Conservation (phyloP, 805 yeast species). For the Suhomyces pyralidae region DNA sequence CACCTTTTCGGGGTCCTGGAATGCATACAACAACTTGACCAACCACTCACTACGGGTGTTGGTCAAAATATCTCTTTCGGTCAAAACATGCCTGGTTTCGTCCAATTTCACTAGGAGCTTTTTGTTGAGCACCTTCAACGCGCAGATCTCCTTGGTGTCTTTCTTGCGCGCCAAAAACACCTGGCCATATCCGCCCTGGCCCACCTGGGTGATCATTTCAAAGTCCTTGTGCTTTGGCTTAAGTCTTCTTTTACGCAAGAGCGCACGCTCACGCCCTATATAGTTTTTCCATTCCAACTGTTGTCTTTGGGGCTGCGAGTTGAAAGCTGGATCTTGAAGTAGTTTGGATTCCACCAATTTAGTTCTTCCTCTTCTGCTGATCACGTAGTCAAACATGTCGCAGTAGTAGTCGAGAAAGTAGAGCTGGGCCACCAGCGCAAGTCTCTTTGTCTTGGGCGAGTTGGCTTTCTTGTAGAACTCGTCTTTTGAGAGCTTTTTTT, state of each 20-base stretch:
- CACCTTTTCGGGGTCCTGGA: conserved; percentile 87
- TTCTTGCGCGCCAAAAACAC: conserved; percentile 93
- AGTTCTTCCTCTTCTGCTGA: conserved; percentile 80
- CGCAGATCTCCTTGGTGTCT: conserved; percentile 94
- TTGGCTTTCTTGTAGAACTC: conserved; percentile 60
- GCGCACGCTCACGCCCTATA: conserved; percentile 77
- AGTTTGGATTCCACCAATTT: conserved; percentile 62
- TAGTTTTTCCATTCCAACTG: conserved; percentile 69
- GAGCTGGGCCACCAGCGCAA: conserved; percentile 89
- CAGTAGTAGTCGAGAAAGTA: conserved; percentile 94
- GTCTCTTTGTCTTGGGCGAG: conserved; percentile 73
- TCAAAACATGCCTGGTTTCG: conserved; percentile 92
- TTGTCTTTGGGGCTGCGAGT: conserved; percentile 29
- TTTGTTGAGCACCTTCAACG: conserved; percentile 87
- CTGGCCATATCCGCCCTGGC: conserved; percentile 99
- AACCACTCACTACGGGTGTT: conserved; percentile 95
- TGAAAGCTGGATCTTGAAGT: conserved; percentile 47
- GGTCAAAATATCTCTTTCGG: conserved; percentile 96
- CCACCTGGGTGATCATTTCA: conserved; percentile 95
- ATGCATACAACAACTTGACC: conserved; percentile 88
- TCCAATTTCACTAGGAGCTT: conserved; percentile 81
- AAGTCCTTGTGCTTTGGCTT: conserved; percentile 94
- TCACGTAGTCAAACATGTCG: conserved; percentile 90
- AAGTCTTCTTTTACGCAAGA: conserved; percentile 81
- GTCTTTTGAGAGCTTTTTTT: conserved; percentile 21